Evolutionary conservation across 305 asterid genomes (phyloP), one percentile per base, ranked within the genome.

Genomic region (Solanum hybrid): DNA sequence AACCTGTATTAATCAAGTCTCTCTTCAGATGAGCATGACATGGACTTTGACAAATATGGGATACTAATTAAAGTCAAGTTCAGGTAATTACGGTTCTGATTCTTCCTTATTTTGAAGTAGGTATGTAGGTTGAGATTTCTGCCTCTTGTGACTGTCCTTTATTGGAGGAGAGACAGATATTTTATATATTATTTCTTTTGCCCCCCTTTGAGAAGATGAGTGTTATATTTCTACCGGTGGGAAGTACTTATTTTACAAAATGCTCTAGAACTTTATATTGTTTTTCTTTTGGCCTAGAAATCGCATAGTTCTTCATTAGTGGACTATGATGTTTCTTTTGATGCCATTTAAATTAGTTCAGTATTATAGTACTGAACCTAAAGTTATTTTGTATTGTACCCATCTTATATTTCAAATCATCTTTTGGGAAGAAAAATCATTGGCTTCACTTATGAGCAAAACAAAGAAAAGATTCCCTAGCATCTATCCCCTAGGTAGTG

Each of bases 1-100:
- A 33, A 31, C 91, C 88, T 90, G 51, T 92, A 89, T 88, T 91
- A 74, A 88, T 89, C 85, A 46, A 80, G 88, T 42, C 67, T 92
- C 82, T 93, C 89, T 87, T 89, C 94, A 97, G 99, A 97, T 94
- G 99, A 97, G 91, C 97, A 76, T 83, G 98, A 86, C 79, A 96
- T 94, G 90, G 98, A 97, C 90, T 97, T 97, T 83, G 98, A 95
- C 93, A 93, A 95, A 86, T 97, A 97, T 87, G 99, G 99, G 87
- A 94, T 97, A 93, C 94, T 97, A 91, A 97, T 97, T 89, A 97
- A 95, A 97, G 98, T 97, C n/a, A 97, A 97, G 93, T 97, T 97
- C 95, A 97, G 99, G 99, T 96, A 91, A 91, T 79, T 87, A 71
- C 22, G 12, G 76, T 74, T 90, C 34, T 90, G 82, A 39, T 40